Evolutionary conservation across 371 early-diverging fungal species (phyloP), one percentile per base, ranked within the genome.

Genomic region (Conidiobolus incongruus): DNA sequence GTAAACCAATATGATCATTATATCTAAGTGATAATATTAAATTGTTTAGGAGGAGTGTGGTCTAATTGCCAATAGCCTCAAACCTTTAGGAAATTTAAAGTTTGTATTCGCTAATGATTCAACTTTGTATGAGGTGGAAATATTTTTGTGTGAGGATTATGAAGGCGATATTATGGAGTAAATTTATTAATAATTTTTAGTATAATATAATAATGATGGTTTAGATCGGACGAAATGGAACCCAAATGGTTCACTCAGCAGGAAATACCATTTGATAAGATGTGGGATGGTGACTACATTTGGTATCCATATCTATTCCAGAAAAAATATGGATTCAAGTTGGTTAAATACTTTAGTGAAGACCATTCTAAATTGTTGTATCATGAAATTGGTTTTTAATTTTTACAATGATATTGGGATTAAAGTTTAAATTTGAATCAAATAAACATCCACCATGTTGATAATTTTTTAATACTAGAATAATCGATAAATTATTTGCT

Each of bases 151-250:
- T 0, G 51, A 46, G 2, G 33, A 39, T 0, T 66, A 50, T 42
- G 30, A 50, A 4, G 75, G 77, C 8, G 44, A 34, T 1, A 55
- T 68, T 0, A 51, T 32, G 22, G 75, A 73, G 65, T 70, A 59
- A 47, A 52, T 19, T n/a, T 44, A 35, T 0, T 2, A 6, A 17
- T 2, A 16, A 44, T 30, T 22, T 13, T 26, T 47, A 12, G 22
- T 51, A 40, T 31, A n/a, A 16, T 16, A 21, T 32, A 36, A 29
- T 17, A 1, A 10, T 45, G 13, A 38, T 22, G 20, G 7, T 21
- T 24, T 39, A 10, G 24, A 3, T 24, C 21, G 3, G 66, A 68
- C 17, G 68, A 68, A 54, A 68, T 68, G 68, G 47, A 44, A 36
- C 68, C 68, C 11, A 40, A 65, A 52, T 68, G 63, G 66, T 66